phyloP scores from a whole-genome alignment of 2,329 filamentous ascomycete genomes.

The Macroventuria anomochaeta region DNA sequence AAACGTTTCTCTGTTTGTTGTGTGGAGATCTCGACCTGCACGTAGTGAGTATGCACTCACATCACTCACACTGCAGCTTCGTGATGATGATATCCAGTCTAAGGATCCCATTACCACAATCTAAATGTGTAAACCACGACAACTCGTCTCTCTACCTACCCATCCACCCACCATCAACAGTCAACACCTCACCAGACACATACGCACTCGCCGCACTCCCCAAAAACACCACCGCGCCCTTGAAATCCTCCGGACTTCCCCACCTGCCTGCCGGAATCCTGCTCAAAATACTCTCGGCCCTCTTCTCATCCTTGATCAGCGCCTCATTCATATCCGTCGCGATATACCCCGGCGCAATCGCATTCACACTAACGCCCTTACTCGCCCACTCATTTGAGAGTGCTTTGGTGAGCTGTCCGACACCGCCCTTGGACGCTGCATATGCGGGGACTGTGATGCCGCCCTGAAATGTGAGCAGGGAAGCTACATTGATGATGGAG shows the following conservation, averaged over 20 bases:
- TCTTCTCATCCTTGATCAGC: constrained; percentile 72
- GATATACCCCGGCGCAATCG: constrained; percentile 88
- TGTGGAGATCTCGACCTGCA: too few species aligned
- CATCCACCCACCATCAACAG: constrained; percentile 94
- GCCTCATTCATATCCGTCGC: constrained; percentile 94
- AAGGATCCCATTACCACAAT: background rate
- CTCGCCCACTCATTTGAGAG: constrained; percentile 85
- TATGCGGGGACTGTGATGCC: constrained; percentile 89
- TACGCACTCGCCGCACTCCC: constrained; percentile 79
- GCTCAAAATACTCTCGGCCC: constrained; percentile 75
- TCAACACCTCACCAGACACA: constrained; percentile 80
- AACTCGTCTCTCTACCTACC: constrained; percentile 64
- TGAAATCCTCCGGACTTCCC: constrained; percentile 86
- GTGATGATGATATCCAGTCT: background rate
- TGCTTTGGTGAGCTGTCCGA: constrained; percentile 83
- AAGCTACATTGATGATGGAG: constrained; percentile 83
- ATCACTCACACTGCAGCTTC: too few species aligned
- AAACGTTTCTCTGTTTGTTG: background rate
- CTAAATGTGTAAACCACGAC: background rate
- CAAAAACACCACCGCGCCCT: constrained; percentile 79
- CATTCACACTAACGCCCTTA: constrained; percentile 84
- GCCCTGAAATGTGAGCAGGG: constrained; percentile 82
- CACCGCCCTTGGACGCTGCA: constrained; percentile 82
- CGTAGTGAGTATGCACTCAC: too few species aligned
- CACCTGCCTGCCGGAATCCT: constrained; percentile 85